phyloP scores from a whole-genome alignment of 164 flowering plant genomes.

The Paratinospora sagittata region DNA sequence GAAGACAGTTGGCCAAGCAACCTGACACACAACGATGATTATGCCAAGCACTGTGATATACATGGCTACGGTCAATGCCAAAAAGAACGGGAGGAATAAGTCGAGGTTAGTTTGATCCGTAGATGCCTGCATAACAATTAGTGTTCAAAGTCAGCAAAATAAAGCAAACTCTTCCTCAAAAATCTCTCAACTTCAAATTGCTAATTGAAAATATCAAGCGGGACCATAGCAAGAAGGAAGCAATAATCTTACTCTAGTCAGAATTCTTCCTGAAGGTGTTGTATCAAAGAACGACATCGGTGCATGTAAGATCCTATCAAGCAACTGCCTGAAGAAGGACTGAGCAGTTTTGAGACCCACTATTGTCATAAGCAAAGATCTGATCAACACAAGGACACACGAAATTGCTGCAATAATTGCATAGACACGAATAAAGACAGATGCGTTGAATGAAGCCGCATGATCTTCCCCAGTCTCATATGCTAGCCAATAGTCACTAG shows the following conservation, averaged over 20 bases:
- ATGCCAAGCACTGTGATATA: slow-evolving; percentile 59
- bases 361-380: slow-evolving; percentile 45
- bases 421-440: slow-evolving; percentile 57
- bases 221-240: too few relatives aligned
- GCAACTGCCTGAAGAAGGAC: slow-evolving; percentile 62
- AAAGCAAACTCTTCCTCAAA: not conserved
- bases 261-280: slow-evolving; percentile 95
- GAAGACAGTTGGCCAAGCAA: slow-evolving; percentile 82
- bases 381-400: slow-evolving; percentile 32
- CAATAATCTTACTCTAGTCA: slow-evolving; percentile 68
- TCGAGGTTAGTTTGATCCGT: slow-evolving; percentile 75
- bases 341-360: slow-evolving; percentile 83
- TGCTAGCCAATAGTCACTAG: slow-evolving; percentile 94
- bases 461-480: slow-evolving; percentile 67
- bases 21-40: slow-evolving; percentile 66
- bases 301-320: slow-evolving; percentile 78
- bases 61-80: slow-evolving; percentile 48
- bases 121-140: slow-evolving; percentile 54
- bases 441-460: slow-evolving; percentile 47
- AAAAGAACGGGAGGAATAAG: slow-evolving; percentile 56
- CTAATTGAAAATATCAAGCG: too few relatives aligned
- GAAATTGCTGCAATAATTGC: slow-evolving; percentile 52
- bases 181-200: not conserved
- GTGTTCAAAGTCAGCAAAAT: not conserved
- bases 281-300: slow-evolving; percentile 99